These are phyloP conservation scores for Mycosphaerella sp. DNA, from an alignment of 2,329 filamentous ascomycete species.

Conservation along the genomic window DNA sequence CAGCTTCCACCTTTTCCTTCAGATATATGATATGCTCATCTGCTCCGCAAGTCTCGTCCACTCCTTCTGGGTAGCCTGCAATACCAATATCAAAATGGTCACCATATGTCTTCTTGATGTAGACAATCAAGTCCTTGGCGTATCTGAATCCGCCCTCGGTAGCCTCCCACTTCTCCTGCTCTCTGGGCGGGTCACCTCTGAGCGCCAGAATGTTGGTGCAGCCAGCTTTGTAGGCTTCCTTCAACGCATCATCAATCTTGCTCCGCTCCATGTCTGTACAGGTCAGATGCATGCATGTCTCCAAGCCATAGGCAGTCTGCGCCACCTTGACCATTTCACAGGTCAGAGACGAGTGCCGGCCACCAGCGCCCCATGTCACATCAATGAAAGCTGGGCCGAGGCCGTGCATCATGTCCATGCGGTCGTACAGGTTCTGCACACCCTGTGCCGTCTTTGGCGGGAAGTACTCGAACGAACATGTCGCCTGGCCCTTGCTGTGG, in stretches of 20 bases:
- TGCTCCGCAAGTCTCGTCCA: slow-evolving; percentile 84
- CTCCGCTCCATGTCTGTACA: slow-evolving; percentile 96
- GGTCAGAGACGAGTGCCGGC: slow-evolving; percentile 82
- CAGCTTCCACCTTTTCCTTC: slow-evolving; percentile 95
- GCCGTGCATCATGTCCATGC: slow-evolving; percentile 98
- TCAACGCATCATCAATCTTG: slow-evolving; percentile 83
- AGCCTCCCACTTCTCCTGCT: slow-evolving; percentile 89
- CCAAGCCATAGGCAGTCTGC: slow-evolving; percentile 88
- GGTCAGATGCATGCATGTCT: slow-evolving; percentile 98
- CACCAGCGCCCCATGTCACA: slow-evolving; percentile 96
- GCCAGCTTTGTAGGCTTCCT: slow-evolving; percentile 83
- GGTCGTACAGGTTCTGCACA: slow-evolving; percentile 98
- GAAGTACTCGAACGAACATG: slow-evolving; percentile 99
- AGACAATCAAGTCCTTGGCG: slow-evolving; percentile 80
- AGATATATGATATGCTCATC: slow-evolving; percentile 82
- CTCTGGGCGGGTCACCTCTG: slow-evolving; percentile 85
- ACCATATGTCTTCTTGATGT: slow-evolving; percentile 72
- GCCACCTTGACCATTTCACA: slow-evolving; percentile 97
- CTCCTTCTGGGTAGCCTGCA: slow-evolving; percentile 92
- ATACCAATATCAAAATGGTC: slow-evolving; percentile 97
- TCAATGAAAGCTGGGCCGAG: slow-evolving; percentile 95
- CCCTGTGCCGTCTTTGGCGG: slow-evolving; percentile 95
- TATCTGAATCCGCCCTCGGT: slow-evolving; percentile 77
- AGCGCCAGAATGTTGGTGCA: slow-evolving; percentile 97
- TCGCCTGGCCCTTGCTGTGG: slow-evolving; percentile 69